A percentile compares a stretch with the other conserved stretches of the same genome.
Conservation (phyloP, 2,329 filamentous ascomycete species). For the Fusarium cicatricum region DNA sequence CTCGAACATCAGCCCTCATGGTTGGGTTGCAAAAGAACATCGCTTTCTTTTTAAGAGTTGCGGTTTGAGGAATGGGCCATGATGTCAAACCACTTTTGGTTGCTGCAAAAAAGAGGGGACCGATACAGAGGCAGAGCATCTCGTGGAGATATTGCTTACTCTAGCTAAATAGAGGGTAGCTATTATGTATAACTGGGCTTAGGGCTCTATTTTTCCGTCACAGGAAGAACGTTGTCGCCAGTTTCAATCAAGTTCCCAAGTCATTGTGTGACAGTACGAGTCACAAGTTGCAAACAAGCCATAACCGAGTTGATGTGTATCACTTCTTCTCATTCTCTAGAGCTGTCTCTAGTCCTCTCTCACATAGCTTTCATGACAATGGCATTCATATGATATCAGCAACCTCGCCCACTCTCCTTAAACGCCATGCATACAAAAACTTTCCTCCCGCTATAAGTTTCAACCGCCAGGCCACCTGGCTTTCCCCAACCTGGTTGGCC, state of each 20-base stretch:
- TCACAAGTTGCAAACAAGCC: too few relatives aligned
- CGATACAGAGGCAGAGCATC: constrained; percentile 5
- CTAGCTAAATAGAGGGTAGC: constrained; percentile 7
- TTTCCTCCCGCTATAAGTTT: constrained; percentile 18
- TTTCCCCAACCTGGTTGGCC: constrained; percentile 3
- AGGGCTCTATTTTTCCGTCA: too few relatives aligned
- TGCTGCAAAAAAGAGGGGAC: constrained; percentile 15
- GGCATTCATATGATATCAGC: constrained; percentile 7
- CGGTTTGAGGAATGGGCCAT: not conserved
- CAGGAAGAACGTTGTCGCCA: too few relatives aligned
- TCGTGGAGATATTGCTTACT: constrained; percentile 11
- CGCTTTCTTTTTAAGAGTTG: not conserved
- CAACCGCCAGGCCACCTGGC: constrained; percentile 20
- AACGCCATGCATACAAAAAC: constrained; percentile 33
- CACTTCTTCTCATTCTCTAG: constrained; percentile 11
- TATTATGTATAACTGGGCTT: constrained; percentile 3
- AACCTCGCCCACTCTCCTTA: constrained; percentile 23
- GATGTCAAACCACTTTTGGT: not conserved
- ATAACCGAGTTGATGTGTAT: too few relatives aligned
- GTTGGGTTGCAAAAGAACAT: constrained; percentile 4
- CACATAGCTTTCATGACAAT: constrained; percentile 27
- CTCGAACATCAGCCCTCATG: constrained; percentile 6
- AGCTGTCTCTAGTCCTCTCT: constrained; percentile 20
- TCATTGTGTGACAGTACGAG: too few relatives aligned
- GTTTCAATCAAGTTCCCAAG: too few relatives aligned